Evolutionary conservation across 139 green algal species (phyloP), one percentile per base, ranked within the genome.

Genomic region (Nannochloris sp.): DNA sequence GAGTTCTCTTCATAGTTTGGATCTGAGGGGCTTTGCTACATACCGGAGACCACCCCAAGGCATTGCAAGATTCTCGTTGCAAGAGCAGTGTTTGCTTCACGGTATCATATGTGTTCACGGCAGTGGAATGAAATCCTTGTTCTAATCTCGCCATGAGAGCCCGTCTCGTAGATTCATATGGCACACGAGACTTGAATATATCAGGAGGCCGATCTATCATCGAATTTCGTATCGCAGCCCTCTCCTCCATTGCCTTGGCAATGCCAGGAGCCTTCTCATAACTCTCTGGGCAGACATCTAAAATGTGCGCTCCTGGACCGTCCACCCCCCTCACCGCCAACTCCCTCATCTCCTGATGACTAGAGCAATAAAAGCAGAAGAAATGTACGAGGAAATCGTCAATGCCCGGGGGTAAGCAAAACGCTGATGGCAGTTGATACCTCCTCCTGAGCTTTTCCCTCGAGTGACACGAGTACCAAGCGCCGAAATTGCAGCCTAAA

Each of bases 371-470:
- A 48, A 75, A 68, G 56, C 74, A 81, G 43, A 75, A 31, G 54
- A 78, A 81, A 66, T 81, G 74, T 3, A 74, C 64, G 25, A 72
- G 46, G 55, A 59, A 81, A 61, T 81, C 74, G 48, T 81, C 74
- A 16, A 81, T 57, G 48, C 74, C 74, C 0, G 74, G 62, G 2
- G 71, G 71, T 36, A 74, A 23, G 34, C 64, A 46, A 53, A 74
- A 74, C 2, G 71, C 44, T 23, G 70, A 40, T 1, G 74, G 74
- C 64, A 81, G 66, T 23, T 74, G 56, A 56, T 72, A 81, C 16
- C 46, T 56, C 37, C 71, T 59, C 4, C 74, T 40, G 29, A 81
- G 44, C 36, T 70, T 73, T 68, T 81, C 71, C 7, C 74, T 60
- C 1, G 71, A 54, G 8, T 81, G 74, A 60, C 74, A 81, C 10